These are phyloP conservation scores for Aspergillus intermedius DNA, from an alignment of 2,329 filamentous ascomycete species.

Conservation along the genomic window DNA sequence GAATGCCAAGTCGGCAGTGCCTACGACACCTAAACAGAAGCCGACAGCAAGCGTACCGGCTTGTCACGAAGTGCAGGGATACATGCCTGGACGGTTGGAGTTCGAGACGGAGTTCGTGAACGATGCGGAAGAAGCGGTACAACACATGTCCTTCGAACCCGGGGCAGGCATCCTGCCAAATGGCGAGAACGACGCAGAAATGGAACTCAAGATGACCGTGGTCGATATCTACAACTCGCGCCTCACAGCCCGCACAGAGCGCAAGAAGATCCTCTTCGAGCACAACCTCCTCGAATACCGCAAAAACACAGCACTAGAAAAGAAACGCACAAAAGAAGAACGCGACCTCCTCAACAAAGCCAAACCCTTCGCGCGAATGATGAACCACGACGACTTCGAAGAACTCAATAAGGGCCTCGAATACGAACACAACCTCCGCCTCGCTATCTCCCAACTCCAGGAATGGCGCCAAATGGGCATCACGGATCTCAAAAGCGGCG, in stretches of 20 bases:
- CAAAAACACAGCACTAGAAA: slow-evolving; percentile 82
- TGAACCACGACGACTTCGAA: slow-evolving; percentile 89
- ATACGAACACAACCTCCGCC: slow-evolving; percentile 83
- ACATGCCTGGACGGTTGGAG: slow-evolving; percentile 94
- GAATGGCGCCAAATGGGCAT: slow-evolving; percentile 87
- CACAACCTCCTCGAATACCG: slow-evolving; percentile 89
- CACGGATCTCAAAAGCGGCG: slow-evolving; percentile 74
- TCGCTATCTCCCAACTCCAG: slow-evolving; percentile 83
- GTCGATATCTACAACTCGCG: slow-evolving; percentile 98
- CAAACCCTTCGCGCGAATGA: slow-evolving; percentile 93
- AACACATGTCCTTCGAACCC: slow-evolving; percentile 96
- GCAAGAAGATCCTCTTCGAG: slow-evolving; percentile 95
- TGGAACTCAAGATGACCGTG: slow-evolving; percentile 93
- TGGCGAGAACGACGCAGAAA: slow-evolving; percentile 85
- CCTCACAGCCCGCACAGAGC: slow-evolving; percentile 80
- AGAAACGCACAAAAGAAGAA: slow-evolving; percentile 94
- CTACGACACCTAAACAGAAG: slow-evolving; percentile 85
- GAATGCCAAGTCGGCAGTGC: slow-evolving; percentile 72
- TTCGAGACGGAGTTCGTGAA: slow-evolving; percentile 98
- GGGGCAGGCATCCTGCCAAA: slow-evolving; percentile 89
- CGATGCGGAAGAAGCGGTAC: slow-evolving; percentile 94
- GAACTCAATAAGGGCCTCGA: slow-evolving; percentile 76
- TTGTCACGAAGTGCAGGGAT: slow-evolving; percentile 96
- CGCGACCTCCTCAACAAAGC: slow-evolving; percentile 84
- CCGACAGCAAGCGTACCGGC: slow-evolving; percentile 91